Conservation (phyloP, 305 asterid species). For the Fraxinus ornus region DNA sequence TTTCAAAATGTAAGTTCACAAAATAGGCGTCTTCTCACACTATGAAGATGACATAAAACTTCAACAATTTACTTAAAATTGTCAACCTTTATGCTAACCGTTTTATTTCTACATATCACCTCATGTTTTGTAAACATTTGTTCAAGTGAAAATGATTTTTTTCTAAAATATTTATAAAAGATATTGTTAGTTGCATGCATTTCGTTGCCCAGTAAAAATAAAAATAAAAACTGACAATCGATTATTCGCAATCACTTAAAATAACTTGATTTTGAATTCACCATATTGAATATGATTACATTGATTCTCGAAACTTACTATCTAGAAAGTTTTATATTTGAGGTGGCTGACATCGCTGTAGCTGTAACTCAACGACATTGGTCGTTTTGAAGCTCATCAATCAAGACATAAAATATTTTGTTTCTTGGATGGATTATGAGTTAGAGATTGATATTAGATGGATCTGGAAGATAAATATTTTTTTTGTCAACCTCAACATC, state of each 20-base stretch:
- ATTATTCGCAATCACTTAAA: not conserved
- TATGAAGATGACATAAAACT: too few relatives aligned
- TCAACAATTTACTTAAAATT: too few relatives aligned
- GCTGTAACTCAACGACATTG: not conserved
- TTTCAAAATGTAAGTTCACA: not conserved
- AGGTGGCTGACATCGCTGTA: not conserved
- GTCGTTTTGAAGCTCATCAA: not conserved
- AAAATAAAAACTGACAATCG: too few relatives aligned
- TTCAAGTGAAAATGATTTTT: too few relatives aligned
- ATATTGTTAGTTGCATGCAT: not conserved
- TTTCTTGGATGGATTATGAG: not conserved
- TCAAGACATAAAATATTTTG: not conserved
- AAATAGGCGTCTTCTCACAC: too few relatives aligned
- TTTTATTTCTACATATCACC: not conserved
- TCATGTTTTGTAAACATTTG: not conserved
- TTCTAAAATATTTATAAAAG: too few relatives aligned
- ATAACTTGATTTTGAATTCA: not conserved
- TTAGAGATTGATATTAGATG: not conserved
- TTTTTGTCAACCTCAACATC: not conserved
- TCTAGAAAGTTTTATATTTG: not conserved
- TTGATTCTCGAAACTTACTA: not conserved
- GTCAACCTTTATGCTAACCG: too few relatives aligned
- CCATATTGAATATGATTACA: not conserved
- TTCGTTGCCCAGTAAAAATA: not conserved
- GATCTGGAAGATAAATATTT: not conserved